These are phyloP conservation scores for Cladosporium sphaerospermum DNA, from an alignment of 2,329 filamentous ascomycete genomes.

Conservation along the genomic window DNA sequence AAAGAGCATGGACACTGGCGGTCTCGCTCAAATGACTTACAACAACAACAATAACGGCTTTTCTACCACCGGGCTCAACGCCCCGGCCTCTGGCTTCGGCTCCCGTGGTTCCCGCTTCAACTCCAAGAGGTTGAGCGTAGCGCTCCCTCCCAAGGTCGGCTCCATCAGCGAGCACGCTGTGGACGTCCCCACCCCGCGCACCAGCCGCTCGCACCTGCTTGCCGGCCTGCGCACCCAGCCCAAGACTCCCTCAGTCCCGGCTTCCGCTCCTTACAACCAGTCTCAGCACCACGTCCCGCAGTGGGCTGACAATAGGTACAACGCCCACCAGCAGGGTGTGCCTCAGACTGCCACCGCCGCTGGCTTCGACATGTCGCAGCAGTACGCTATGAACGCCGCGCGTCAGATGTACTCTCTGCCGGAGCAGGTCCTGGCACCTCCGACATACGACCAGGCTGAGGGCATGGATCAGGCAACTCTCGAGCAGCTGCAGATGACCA, in stretches of 20 bases:
- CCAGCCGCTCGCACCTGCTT: slow-evolving; percentile 88
- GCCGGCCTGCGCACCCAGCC: slow-evolving; percentile 90
- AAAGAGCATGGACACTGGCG: slow-evolving; percentile 81
- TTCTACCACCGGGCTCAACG: slow-evolving; percentile 63
- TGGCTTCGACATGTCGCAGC: slow-evolving; percentile 39
- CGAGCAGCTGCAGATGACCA: slow-evolving; percentile 83
- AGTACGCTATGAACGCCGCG: slow-evolving; percentile 42
- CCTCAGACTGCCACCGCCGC: slow-evolving; percentile 56
- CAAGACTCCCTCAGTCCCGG: slow-evolving; percentile 69
- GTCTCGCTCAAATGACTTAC: slow-evolving; percentile 99
- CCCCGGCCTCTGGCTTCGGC: slow-evolving; percentile 60
- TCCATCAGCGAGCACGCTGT: slow-evolving; percentile 62
- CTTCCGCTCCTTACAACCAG: slow-evolving; percentile 56
- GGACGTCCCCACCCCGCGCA: slow-evolving; percentile 75
- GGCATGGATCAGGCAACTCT: slow-evolving; percentile 81
- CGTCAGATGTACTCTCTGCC: slow-evolving; percentile 60
- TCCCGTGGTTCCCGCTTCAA: slow-evolving; percentile 73
- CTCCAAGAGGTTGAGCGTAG: slow-evolving; percentile 82
- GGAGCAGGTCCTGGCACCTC: slow-evolving; percentile 85
- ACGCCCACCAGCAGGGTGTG: slow-evolving; percentile 39
- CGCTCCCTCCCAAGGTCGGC: slow-evolving; percentile 61
- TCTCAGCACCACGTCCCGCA: slow-evolving; percentile 43
- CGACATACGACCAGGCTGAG: slow-evolving; percentile 64
- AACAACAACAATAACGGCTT: slow-evolving; percentile 53
- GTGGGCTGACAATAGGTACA: slow-evolving; percentile 38